A percentile compares a stretch with the other conserved stretches of the same genome.
phyloP scores from a whole-genome alignment of 768 basidiomycete genomes.

The Phylloporus rhodoxanthus region DNA sequence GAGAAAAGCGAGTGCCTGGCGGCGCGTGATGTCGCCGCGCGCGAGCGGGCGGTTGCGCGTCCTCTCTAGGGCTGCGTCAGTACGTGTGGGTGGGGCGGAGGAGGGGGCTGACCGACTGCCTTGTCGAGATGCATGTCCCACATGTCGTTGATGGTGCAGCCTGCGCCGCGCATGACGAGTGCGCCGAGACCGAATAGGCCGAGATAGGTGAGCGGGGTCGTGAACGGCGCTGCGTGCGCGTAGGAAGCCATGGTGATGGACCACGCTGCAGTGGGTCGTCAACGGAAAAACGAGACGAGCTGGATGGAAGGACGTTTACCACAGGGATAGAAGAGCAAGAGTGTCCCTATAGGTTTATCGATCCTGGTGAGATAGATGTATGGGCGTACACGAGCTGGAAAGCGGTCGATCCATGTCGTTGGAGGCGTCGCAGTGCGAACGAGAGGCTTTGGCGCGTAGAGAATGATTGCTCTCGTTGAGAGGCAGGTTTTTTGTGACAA shows the following conservation, averaged over 20 bases:
- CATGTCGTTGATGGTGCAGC: slow-evolving; percentile 98
- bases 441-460: neutral
- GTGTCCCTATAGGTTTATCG: slow-evolving; percentile 94
- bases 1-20: slow-evolving; percentile 77
- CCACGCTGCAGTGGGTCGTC: slow-evolving; percentile 63
- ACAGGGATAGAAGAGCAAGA: slow-evolving; percentile 91
- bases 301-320: slow-evolving; percentile 44
- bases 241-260: slow-evolving; percentile 96
- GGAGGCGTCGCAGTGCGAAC: slow-evolving; percentile 19
- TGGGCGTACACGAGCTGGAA: slow-evolving; percentile 58
- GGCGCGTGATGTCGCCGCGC: slow-evolving; percentile 66
- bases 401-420: slow-evolving; percentile 59
- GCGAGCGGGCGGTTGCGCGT: slow-evolving; percentile 89
- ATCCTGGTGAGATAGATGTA: slow-evolving; percentile 84
- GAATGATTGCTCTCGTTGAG: neutral
- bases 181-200: slow-evolving; percentile 86
- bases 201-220: slow-evolving; percentile 68
- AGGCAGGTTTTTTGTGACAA: neutral
- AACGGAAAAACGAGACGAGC: neutral
- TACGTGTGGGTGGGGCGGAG: neutral
- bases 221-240: slow-evolving; percentile 59
- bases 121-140: slow-evolving; percentile 94
- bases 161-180: slow-evolving; percentile 93
- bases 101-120: slow-evolving; percentile 62
- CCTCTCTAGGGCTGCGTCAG: slow-evolving; percentile 45